phyloP scores from a whole-genome alignment of 108 stramenopile genomes.

The Conticribra guillardii region DNA sequence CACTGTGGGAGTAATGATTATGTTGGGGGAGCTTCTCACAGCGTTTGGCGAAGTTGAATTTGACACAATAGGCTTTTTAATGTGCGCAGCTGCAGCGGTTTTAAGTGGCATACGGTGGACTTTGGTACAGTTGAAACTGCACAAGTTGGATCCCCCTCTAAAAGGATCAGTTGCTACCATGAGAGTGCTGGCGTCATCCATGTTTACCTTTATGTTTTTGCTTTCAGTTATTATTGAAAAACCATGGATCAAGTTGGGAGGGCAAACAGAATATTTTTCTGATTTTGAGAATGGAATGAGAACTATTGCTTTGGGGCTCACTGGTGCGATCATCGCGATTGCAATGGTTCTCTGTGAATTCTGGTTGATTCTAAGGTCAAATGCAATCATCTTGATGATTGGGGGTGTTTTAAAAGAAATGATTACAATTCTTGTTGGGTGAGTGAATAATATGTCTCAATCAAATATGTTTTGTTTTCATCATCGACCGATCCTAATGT shows the following conservation, averaged over 20 bases:
- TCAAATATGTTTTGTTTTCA: constrained; percentile 1
- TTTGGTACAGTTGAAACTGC: constrained; percentile 80
- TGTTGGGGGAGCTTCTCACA: constrained; percentile 78
- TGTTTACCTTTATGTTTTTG: constrained; percentile 77
- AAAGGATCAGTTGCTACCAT: constrained; percentile 83
- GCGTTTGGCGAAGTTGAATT: constrained; percentile 69
- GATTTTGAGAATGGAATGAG: constrained; percentile 34
- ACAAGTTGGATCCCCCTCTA: constrained; percentile 80
- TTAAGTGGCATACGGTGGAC: constrained; percentile 88
- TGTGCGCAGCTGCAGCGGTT: constrained; percentile 68
- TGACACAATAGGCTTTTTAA: constrained; percentile 69
- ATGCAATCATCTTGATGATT: constrained; percentile 89
- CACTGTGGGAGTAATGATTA: constrained; percentile 69
- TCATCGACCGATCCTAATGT: not conserved
- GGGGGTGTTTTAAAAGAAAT: constrained; percentile 92
- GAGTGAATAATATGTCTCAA: constrained; percentile 10
- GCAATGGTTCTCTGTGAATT: constrained; percentile 91
- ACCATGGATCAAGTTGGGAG: constrained; percentile 64
- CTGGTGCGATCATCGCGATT: constrained; percentile 81
- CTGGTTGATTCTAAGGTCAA: constrained; percentile 81
- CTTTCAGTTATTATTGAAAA: constrained; percentile 66
- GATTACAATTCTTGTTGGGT: constrained; percentile 84
- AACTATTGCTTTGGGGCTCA: constrained; percentile 63
- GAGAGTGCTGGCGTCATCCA: constrained; percentile 77
- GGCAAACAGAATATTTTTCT: constrained; percentile 37